Evolutionary conservation across 2,329 filamentous ascomycete species (phyloP).

Genomic region (Colletotrichum sp.): DNA sequence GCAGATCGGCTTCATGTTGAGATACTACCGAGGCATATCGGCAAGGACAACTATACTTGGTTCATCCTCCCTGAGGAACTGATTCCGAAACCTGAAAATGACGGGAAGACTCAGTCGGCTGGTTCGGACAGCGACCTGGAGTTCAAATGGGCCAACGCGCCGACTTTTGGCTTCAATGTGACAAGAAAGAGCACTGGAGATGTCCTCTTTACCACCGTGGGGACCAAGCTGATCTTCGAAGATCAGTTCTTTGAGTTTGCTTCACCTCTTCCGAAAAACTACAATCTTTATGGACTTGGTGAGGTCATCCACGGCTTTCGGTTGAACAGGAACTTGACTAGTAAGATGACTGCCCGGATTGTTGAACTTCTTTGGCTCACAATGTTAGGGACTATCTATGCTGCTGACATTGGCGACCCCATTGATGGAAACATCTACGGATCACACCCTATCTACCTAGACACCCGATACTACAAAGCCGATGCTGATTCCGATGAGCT

Average conservation of each 20-base stretch:
- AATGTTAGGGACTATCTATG: conserved; percentile 53
- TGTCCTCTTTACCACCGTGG: conserved; percentile 70
- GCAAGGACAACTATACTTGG: conserved; percentile 66
- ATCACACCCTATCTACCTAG: conserved; percentile 78
- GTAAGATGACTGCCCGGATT: conserved; percentile 37
- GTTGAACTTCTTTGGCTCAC: neutral
- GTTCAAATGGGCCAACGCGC: conserved; percentile 57
- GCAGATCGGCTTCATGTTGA: conserved; percentile 71
- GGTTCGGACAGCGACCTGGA: conserved; percentile 54
- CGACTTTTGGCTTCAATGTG: conserved; percentile 73
- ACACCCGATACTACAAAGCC: conserved; percentile 75
- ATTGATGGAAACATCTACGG: conserved; percentile 77
- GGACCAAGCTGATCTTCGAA: conserved; percentile 72
- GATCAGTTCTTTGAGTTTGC: conserved; percentile 80
- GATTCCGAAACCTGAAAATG: conserved; percentile 56
- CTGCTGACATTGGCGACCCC: conserved; percentile 70
- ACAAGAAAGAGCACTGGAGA: conserved; percentile 65
- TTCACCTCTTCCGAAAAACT: conserved; percentile 69
- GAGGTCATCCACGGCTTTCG: conserved; percentile 75
- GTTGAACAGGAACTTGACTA: conserved; percentile 75
- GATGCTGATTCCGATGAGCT: conserved; percentile 50
- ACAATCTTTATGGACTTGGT: conserved; percentile 78
- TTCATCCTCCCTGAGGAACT: conserved; percentile 70
- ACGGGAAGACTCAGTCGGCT: conserved; percentile 16
- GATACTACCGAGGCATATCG: conserved; percentile 70